Conservation (phyloP, 768 basidiomycete genomes). For the Mycena floridula region DNA sequence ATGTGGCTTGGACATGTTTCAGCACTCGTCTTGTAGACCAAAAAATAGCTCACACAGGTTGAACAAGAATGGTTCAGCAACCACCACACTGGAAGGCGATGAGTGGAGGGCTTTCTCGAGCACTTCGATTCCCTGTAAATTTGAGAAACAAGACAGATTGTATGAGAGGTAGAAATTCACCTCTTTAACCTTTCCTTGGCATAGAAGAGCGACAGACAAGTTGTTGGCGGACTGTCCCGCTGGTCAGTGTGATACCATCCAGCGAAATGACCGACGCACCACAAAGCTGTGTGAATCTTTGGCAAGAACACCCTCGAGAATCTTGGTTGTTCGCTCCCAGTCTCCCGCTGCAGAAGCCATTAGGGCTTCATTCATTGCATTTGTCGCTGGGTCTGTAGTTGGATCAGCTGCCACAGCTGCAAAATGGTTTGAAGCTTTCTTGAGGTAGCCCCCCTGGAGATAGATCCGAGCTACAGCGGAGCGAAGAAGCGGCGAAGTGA, state of each 20-base stretch:
- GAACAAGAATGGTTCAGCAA: conserved; percentile 80
- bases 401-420: conserved; percentile 39
- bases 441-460: conserved; percentile 65
- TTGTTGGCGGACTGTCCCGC: conserved; percentile 77
- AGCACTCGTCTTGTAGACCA: neutral
- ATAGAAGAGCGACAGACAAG: conserved; percentile 62
- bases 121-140: conserved; percentile 56
- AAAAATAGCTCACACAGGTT: conserved; percentile 63
- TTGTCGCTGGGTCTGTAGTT: conserved; percentile 33
- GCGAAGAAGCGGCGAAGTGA: conserved; percentile 49
- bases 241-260: too few relatives aligned
- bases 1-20: conserved; percentile 45
- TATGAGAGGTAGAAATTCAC: conserved; percentile 27
- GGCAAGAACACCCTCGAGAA: conserved; percentile 37
- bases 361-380: conserved; percentile 62
- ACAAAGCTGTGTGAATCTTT: conserved; percentile 56
- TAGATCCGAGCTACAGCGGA: conserved; percentile 71
- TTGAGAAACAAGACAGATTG: neutral
- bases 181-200: conserved; percentile 69
- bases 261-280: too few relatives aligned
- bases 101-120: conserved; percentile 56
- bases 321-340: conserved; percentile 48
- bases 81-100: conserved; percentile 66
- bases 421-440: conserved; percentile 55
- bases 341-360: conserved; percentile 65